Conservation (phyloP, 106 monocot genomes). For the Dioscorea dumetorum region DNA sequence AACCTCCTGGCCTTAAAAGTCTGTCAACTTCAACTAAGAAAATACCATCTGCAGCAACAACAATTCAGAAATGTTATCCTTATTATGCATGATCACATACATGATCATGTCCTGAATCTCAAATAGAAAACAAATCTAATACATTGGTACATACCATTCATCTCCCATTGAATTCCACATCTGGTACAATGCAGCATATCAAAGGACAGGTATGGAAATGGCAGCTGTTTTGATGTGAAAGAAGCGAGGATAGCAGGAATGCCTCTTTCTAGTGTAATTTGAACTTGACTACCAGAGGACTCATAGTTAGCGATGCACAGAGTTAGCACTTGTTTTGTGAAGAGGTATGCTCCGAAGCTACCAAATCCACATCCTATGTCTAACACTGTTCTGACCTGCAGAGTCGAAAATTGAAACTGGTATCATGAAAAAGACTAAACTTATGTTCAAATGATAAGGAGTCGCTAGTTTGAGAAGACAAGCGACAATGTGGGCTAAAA, state of each 20-base stretch:
- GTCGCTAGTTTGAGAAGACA: too few species aligned
- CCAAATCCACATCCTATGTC: conserved; percentile 98
- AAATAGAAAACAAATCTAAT: neutral
- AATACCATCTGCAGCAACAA: conserved; percentile 60
- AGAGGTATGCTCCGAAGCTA: conserved; percentile 90
- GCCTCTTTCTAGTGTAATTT: conserved; percentile 92
- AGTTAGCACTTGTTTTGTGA: conserved; percentile 67
- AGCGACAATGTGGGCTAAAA: too few species aligned
- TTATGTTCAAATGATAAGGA: too few species aligned
- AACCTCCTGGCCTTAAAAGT: conserved; percentile 82
- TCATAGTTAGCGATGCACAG: conserved; percentile 95
- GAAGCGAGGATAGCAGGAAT: conserved; percentile 89
- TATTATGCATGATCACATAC: neutral
- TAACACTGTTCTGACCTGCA: conserved; percentile 79
- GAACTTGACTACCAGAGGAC: conserved; percentile 87
- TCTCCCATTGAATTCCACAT: conserved; percentile 83
- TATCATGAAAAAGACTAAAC: neutral
- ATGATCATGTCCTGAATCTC: neutral
- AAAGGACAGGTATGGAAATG: conserved; percentile 80
- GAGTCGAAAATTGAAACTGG: neutral
- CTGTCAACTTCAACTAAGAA: conserved; percentile 83
- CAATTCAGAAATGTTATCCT: neutral
- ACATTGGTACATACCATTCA: conserved; percentile 40
- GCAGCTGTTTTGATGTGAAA: conserved; percentile 69
- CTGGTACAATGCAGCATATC: conserved; percentile 93